phyloP scores from a whole-genome alignment of 371 early-diverging fungal genomes.

The Circinella umbellata region DNA sequence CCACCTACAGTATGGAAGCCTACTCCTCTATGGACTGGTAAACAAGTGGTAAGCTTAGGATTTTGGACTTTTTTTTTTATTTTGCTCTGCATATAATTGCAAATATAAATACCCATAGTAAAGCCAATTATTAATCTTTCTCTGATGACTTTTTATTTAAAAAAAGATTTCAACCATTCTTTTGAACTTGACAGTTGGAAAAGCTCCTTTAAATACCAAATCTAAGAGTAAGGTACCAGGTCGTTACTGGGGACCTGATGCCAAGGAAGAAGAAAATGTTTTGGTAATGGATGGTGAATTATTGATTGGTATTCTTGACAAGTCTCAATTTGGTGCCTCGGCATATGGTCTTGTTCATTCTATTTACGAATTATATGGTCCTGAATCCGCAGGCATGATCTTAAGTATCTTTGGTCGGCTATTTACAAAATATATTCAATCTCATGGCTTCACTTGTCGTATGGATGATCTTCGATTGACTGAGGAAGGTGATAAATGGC shows the following conservation, averaged over 20 bases:
- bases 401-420: conserved; percentile 94
- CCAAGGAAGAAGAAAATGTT: conserved; percentile 84
- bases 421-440: conserved; percentile 93
- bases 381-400: conserved; percentile 90
- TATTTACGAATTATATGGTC: conserved; percentile 96
- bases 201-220: conserved; percentile 81
- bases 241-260: conserved; percentile 85
- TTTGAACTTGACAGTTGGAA: conserved; percentile 83
- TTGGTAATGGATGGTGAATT: conserved; percentile 87
- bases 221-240: conserved; percentile 89
- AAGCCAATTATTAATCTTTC: background rate
- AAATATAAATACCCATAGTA: background rate
- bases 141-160: too few relatives aligned
- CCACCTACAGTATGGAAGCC: conserved; percentile 93
- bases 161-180: conserved; percentile 80
- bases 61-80: background rate
- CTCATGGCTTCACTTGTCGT: conserved; percentile 95
- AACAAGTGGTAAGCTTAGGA: conserved; percentile 78
- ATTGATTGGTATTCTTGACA: conserved; percentile 96
- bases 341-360: conserved; percentile 96
- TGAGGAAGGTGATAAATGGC: conserved; percentile 77
- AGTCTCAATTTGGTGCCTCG: conserved; percentile 97
- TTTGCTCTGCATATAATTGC: background rate
- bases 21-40: conserved; percentile 94
- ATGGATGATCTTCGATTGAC: conserved; percentile 99